Evolutionary conservation across 495 filamentous ascomycete genomes (phyloP), one percentile per base, ranked within the genome.

Genomic region (Xylaria flabelliformis): DNA sequence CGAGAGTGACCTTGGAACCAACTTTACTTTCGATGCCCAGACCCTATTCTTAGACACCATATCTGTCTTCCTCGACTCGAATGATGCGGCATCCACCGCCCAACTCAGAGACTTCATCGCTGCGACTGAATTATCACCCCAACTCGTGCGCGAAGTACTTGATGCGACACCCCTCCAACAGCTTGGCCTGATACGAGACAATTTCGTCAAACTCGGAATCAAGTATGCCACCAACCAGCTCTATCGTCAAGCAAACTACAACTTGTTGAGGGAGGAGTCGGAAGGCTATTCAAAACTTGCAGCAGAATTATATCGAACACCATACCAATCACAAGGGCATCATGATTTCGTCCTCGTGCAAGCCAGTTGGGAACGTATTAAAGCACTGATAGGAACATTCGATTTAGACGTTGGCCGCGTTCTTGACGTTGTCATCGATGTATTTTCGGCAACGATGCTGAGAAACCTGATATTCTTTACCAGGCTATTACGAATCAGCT

Each of bases 171-270:
- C 97, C 13, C 84, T 99, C 19, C 87, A 92, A 74, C 84, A 89
- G 4, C 83, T 97, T 21, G 89, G 90, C 12, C 83, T 99, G 63
- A 92, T 97, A 61, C 90, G 93, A n/a, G 88, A 90, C 5, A 93
- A 91, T 0, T 99, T 98, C 77, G 83, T 87, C n/a, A 89, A 91
- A 62, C 89, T 95, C 76, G 91, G 90, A 4, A 92, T 97, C 72
- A 90, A 95, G 65, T 93, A 97, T 73, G 91, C 94, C 66, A 99
- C 97, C 9, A 94, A 96, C 75, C 82, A 95, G 21, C 88, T 98
- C 3, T 99, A 99, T 76, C 91, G 94, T 58, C 97, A 98, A 78
- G 93, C 94, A 1, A 98, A 97, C 78, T 97, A 97, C 83, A 99
- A 99, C 76, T 84, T 99, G 3, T 84, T 99, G 21, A 89, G 97